Evolutionary conservation across 768 basidiomycete genomes (phyloP), one percentile per base, ranked within the genome.

Genomic region (Lactarius quietus): DNA sequence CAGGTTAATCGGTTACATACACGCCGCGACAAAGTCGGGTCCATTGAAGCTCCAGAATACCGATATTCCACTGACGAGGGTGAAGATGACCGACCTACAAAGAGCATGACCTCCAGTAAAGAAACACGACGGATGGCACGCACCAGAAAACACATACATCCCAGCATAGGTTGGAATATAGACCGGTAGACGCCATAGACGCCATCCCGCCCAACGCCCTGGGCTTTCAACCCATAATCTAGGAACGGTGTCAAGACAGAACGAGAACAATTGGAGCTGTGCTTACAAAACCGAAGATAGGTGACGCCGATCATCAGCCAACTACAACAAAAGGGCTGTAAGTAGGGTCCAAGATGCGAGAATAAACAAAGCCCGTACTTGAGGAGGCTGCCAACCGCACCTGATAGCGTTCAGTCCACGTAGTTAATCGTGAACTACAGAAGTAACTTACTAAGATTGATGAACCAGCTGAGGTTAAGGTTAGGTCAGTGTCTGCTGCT

Each of bases 131-230:
- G 57, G 4, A 39, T 26, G 20, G 6, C 28, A 61, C 66, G 58
- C 53, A 69, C 68, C 68, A 67, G 57, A 68, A 68, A 20, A 69
- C 39, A 64, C 66, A 60, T 67, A 69, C 62, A 68, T 64, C 7
- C 66, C 68, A 39, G 62, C 68, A 35, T 68, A 69, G 68, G 68
- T 59, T 69, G 68, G 43, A 69, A 57, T 43, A 63, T 31, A 33
- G 68, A 69, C 14, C 68, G 62, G 14, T 69, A 69, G 29, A 57
- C 35, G 6, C 39, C 43, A 39, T 59, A n/a, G 39, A 51, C 15
- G 3, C 51, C 59, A 6, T 41, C n/a, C 38, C 41, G 48, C 15
- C 55, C 57, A 23, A 18, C 38, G 26, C 63, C 53, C 57, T 64
- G 68, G 9, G 41, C 57, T 45, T 64, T 64, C 45, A 64, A 23